Conservation (phyloP, 768 basidiomycete species). For the Leccinum subtestaceum region DNA sequence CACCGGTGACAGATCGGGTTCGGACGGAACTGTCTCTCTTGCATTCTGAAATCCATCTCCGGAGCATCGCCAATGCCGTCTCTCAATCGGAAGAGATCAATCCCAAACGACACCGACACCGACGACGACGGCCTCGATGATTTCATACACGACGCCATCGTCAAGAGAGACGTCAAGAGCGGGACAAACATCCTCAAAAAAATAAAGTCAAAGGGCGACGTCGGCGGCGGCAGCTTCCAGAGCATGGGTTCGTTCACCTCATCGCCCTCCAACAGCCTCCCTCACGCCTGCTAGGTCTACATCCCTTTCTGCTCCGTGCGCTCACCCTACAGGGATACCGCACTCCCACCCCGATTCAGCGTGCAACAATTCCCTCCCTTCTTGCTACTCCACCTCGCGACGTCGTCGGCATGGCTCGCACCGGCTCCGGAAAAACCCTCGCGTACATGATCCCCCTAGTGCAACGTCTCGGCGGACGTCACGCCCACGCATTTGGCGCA, state of each 20-base stretch:
- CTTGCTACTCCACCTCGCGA: conserved; percentile 84
- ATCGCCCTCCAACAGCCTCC: not conserved
- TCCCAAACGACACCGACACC: not conserved
- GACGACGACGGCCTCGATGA: conserved; percentile 49
- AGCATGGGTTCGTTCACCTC: conserved; percentile 72
- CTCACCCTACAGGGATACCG: conserved; percentile 91
- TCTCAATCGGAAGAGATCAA: conserved; percentile 32
- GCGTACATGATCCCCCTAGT: conserved; percentile 94
- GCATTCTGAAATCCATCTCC: not conserved
- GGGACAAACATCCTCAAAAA: conserved; percentile 79
- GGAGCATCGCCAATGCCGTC: conserved; percentile 28
- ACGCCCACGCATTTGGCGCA: conserved; percentile 77
- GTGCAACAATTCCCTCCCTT: conserved; percentile 81
- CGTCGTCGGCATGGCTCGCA: conserved; percentile 97
- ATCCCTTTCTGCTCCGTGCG: conserved; percentile 79
- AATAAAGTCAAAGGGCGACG: conserved; percentile 73
- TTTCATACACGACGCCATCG: conserved; percentile 3
- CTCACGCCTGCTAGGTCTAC: conserved; percentile 54
- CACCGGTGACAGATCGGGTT: conserved; percentile 4
- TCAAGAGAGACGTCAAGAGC: conserved; percentile 51
- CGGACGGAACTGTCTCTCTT: too few species aligned
- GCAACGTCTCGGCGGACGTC: conserved; percentile 79
- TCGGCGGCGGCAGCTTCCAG: conserved; percentile 94
- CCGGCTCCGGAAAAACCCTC: conserved; percentile 96
- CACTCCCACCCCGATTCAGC: conserved; percentile 94